Percentiles rank a stretch among this genome's conserved stretches.
Conservation (phyloP, 768 basidiomycete species). For the Lactarius hatsudake region DNA sequence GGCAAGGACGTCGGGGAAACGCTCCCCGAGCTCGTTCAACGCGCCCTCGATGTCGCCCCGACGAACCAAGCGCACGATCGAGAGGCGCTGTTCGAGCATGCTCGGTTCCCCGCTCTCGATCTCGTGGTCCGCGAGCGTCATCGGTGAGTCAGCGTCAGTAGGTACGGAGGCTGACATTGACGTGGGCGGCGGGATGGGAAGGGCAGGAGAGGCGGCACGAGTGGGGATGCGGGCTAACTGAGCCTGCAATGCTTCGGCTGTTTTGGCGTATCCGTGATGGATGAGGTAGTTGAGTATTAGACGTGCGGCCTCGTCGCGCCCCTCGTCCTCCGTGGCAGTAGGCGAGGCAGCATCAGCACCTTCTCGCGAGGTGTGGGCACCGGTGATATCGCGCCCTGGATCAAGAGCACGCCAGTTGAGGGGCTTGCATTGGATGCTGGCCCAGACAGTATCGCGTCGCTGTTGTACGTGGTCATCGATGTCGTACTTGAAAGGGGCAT, state of each 20-base stretch:
- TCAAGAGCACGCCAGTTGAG: slow-evolving; percentile 45
- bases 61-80: slow-evolving; percentile 65
- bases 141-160: slow-evolving; percentile 22
- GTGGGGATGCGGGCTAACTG: slow-evolving; percentile 34
- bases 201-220: slow-evolving; percentile 23
- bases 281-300: slow-evolving; percentile 78
- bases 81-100: slow-evolving; percentile 59
- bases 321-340: slow-evolving; percentile 41
- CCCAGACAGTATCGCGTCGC: slow-evolving; percentile 64
- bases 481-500: slow-evolving; percentile 82
- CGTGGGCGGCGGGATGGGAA: slow-evolving; percentile 24
- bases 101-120: slow-evolving; percentile 39
- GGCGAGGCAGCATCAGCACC: slow-evolving; percentile 44
- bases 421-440: slow-evolving; percentile 56
- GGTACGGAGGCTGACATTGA: slow-evolving; percentile 22
- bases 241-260: slow-evolving; percentile 63
- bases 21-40: slow-evolving; percentile 49
- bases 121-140: slow-evolving; percentile 33
- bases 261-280: slow-evolving; percentile 79
- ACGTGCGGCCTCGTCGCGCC: slow-evolving; percentile 47
- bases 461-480: slow-evolving; percentile 84
- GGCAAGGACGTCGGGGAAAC: slow-evolving; percentile 64
- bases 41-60: slow-evolving; percentile 71
- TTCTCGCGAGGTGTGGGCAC: slow-evolving; percentile 9
- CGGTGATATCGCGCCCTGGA: slow-evolving; percentile 20